phyloP scores from a whole-genome alignment of 2,329 filamentous ascomycete genomes.

The Cyanodermella asteris region DNA sequence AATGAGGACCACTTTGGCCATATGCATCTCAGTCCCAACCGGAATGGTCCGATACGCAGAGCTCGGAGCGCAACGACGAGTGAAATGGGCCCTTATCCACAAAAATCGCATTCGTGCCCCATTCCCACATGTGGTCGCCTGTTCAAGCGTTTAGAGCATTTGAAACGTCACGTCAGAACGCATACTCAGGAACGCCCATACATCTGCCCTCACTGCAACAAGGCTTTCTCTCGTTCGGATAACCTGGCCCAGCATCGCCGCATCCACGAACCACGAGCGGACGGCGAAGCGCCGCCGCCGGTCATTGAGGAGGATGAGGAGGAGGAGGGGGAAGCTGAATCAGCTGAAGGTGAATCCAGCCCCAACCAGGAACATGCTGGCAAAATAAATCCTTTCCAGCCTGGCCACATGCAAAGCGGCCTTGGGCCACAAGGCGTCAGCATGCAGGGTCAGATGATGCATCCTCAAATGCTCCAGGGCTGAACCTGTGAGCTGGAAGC shows the following conservation, averaged over 20 bases:
- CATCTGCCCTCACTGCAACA: conserved; percentile 92
- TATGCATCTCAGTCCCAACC: no score
- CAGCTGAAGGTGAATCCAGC: conserved; percentile 58
- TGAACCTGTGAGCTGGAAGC: no score
- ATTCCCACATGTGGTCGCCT: conserved; percentile 92
- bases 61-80: conserved; percentile 89
- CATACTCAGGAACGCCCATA: conserved; percentile 99
- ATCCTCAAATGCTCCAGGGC: no score
- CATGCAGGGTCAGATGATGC: no score
- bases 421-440: no score
- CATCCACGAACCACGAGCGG: conserved; percentile 59
- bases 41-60: conserved; percentile 58
- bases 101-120: conserved; percentile 97
- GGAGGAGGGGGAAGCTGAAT: conserved; percentile 65
- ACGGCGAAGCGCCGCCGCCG: conserved; percentile 22
- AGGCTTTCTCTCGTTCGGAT: conserved; percentile 94
- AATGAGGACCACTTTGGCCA: no score
- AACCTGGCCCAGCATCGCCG: conserved; percentile 83
- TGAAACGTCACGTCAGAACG: conserved; percentile 97
- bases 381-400: no score
- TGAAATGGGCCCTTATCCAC: conserved; percentile 88
- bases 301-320: conserved; percentile 73
- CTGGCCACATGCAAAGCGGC: background rate
- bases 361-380: conserved; percentile 44
- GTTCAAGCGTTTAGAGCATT: conserved; percentile 97